phyloP scores from a whole-genome alignment of 768 basidiomycete genomes.

The Hirschioporus abietinus region DNA sequence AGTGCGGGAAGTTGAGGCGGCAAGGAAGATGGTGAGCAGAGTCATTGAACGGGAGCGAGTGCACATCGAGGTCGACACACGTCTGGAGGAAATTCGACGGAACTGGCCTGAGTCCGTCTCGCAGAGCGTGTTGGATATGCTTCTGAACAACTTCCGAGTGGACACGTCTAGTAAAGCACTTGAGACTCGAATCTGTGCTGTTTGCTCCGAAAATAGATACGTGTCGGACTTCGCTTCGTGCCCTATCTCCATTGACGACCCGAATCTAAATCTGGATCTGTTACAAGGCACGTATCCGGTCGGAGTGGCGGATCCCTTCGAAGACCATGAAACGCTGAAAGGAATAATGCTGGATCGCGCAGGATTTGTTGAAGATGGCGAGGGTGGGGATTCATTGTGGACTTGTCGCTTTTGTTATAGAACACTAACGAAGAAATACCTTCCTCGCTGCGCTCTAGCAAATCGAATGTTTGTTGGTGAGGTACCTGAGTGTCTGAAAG shows the following conservation, averaged over 20 bases:
- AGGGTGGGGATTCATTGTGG: constrained; percentile 8
- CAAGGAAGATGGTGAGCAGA: background rate
- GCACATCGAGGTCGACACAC: background rate
- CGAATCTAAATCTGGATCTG: background rate
- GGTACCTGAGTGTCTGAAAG: constrained; percentile 24
- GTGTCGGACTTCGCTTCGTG: background rate
- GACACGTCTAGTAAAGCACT: background rate
- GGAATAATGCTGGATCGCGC: constrained; percentile 6
- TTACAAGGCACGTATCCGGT: background rate
- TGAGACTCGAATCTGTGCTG: background rate
- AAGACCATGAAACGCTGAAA: background rate
- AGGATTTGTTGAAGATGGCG: constrained; percentile 1
- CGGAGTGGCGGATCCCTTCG: background rate
- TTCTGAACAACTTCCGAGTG: background rate
- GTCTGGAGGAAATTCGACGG: background rate
- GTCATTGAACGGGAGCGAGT: background rate
- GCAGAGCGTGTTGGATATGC: background rate
- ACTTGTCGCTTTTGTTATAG: constrained; percentile 20
- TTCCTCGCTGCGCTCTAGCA: constrained; percentile 26
- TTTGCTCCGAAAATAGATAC: background rate
- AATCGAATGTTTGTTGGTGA: constrained; percentile 27
- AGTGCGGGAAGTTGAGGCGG: background rate
- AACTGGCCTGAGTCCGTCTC: background rate
- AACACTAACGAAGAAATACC: constrained; percentile 11
- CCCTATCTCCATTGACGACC: background rate